phyloP scores from a whole-genome alignment of 257 asterid genomes.

The Plectranthus barbatus region DNA sequence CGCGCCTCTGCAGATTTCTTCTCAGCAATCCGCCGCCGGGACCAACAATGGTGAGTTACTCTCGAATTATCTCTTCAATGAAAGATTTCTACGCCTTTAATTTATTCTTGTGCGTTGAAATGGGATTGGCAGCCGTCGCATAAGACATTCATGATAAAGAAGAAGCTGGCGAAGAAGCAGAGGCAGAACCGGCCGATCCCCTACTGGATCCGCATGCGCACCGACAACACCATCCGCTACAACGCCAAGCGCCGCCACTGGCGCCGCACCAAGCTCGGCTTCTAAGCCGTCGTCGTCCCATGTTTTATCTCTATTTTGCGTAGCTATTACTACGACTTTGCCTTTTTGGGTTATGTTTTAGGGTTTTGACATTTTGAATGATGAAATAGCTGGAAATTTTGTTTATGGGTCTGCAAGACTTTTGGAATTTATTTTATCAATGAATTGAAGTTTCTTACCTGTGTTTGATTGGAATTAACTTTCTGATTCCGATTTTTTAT shows the following conservation, averaged over 20 bases:
- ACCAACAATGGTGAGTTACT: constrained; percentile 19
- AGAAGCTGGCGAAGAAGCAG: background rate
- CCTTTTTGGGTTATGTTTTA: constrained; percentile 4
- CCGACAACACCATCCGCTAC: constrained; percentile 51
- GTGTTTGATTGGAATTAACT: background rate
- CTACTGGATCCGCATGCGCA: constrained; percentile 52
- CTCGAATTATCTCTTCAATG: background rate
- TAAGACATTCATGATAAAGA: constrained; percentile 35
- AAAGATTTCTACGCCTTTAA: background rate
- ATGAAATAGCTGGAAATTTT: background rate
- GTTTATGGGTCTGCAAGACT: background rate
- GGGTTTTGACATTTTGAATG: constrained; percentile 5
- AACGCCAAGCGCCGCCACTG: constrained; percentile 59
- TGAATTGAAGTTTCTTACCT: background rate
- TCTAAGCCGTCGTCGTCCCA: constrained; percentile 18
- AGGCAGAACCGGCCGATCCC: constrained; percentile 43
- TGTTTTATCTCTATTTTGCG: background rate
- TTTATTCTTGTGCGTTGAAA: background rate
- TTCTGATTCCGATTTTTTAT: background rate
- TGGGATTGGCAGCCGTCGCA: constrained; percentile 37
- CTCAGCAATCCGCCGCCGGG: constrained; percentile 10
- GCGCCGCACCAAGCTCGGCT: constrained; percentile 62
- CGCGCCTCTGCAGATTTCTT: background rate
- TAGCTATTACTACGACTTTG: background rate
- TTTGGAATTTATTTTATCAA: too few relatives aligned